Evolutionary conservation across 108 stramenopile species (phyloP), one percentile per base, ranked within the genome.

Genomic region (Pseudonitzschia multiseries): DNA sequence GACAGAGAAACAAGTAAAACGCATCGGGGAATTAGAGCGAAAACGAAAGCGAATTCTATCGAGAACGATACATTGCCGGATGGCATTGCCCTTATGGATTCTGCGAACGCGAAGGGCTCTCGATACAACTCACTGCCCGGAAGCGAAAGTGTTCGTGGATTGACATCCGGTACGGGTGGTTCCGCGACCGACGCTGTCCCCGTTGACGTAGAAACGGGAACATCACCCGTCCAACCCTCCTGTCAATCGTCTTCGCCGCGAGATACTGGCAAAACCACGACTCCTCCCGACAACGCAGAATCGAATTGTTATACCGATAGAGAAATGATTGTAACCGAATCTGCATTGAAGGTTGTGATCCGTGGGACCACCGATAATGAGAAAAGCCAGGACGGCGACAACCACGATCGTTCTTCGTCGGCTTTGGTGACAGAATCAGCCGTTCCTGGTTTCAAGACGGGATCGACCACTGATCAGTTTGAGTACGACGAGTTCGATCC

Each of bases 401-500:
- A 48, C 1, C 14, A 18, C 46, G 18, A 48, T 18, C 14, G 46
- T 48, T 48, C 1, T 48, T 14, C 13, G 17, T 5, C 9, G 2
- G 1, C 4, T 18, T 8, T 2, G 46, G 17, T 48, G 1, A 2
- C 46, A 48, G 1, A 5, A 48, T 18, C 46, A 18, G 12, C 12
- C 46, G 46, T 5, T 48, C 46, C 46, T 14, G 46, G 46, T 8
- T 48, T 48, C 46, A 48, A 48, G 17, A 3, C 14, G 46, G 46
- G 18, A 48, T 48, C 46, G 46, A 18, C 12, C 46, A 18, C 2
- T 18, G 46, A 18, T 48, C 46, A 48, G 14, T 62, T 76, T 31
- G 57, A 61, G 15, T 76, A 76, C 31, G 46, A 54, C 43, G 60
- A 60, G 5, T 76, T 76, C 61, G 68, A 69, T 24, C 41, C 57